A percentile compares a stretch with the other conserved stretches of the same genome.
Evolutionary conservation across 2,329 filamentous ascomycete species (phyloP).

Genomic region (Sporothrix brunneoviolacea): DNA sequence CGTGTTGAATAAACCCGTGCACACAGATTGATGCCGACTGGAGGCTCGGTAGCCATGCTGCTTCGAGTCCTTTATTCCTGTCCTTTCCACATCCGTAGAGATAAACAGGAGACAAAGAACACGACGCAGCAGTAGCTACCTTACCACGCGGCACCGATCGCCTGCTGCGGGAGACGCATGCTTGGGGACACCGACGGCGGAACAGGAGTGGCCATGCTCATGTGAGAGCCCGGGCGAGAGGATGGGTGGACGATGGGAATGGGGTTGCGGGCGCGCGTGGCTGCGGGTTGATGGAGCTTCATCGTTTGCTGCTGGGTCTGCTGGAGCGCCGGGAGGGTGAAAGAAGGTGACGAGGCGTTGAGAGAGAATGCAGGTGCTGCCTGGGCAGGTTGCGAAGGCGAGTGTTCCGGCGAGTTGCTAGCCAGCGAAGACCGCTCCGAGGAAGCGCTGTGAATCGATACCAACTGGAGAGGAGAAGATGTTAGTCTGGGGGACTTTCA

Average conservation of each 20-base stretch:
- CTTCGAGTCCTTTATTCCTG: constrained; percentile 12
- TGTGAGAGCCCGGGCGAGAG: constrained; percentile 62
- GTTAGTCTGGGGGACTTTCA: not conserved
- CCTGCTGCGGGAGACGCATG: constrained; percentile 48
- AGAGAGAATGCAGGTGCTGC: constrained; percentile 71
- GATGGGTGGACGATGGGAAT: constrained; percentile 89
- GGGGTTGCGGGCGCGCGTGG: constrained; percentile 84
- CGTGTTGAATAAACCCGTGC: constrained; percentile 1
- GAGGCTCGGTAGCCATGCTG: constrained; percentile 21
- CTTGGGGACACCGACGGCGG: constrained; percentile 62
- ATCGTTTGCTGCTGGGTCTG: constrained; percentile 53
- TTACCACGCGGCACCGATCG: constrained; percentile 50
- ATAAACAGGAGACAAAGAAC: constrained; percentile 24
- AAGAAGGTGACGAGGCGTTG: constrained; percentile 59
- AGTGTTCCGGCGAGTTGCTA: constrained; percentile 87
- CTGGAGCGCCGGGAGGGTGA: constrained; percentile 55
- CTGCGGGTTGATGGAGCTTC: constrained; percentile 86
- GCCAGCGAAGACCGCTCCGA: constrained; percentile 94
- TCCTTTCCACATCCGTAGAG: constrained; percentile 20
- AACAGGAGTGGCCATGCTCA: constrained; percentile 73
- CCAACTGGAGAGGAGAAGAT: constrained; percentile 52
- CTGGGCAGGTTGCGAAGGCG: constrained; percentile 77
- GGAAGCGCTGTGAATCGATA: constrained; percentile 80
- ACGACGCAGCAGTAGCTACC: constrained; percentile 14
- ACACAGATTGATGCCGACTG: constrained; percentile 28